Percentiles rank a stretch among this genome's conserved stretches.
Conservation (phyloP, 2,329 filamentous ascomycete species). For the Cucurbitaria berberidis region DNA sequence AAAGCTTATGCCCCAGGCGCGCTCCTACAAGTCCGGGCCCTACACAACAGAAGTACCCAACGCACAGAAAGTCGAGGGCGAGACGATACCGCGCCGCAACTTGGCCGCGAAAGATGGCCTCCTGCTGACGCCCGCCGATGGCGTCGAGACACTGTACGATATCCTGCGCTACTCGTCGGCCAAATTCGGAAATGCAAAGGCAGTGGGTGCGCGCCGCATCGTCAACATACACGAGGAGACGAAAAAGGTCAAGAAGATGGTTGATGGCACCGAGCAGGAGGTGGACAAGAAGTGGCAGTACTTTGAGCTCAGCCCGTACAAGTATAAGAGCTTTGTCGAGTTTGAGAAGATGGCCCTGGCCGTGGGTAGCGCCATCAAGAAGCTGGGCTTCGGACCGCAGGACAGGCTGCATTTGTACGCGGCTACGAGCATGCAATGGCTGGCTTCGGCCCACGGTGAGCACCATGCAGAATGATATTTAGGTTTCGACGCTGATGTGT, state of each 20-base stretch:
- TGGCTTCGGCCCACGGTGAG: slow-evolving; percentile 76
- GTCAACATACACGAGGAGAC: slow-evolving; percentile 80
- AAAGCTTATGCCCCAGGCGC: slow-evolving; percentile 56
- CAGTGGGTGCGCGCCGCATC: slow-evolving; percentile 71
- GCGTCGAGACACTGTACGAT: slow-evolving; percentile 78
- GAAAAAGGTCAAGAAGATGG: slow-evolving; percentile 87
- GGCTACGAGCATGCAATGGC: slow-evolving; percentile 81
- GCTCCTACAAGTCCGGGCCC: slow-evolving; percentile 67
- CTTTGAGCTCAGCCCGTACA: slow-evolving; percentile 81
- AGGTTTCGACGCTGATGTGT: slow-evolving; percentile 13
- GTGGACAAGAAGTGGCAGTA: slow-evolving; percentile 92
- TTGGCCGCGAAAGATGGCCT: slow-evolving; percentile 73
- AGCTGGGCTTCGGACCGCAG: slow-evolving; percentile 70
- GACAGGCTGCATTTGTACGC: slow-evolving; percentile 83
- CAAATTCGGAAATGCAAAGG: slow-evolving; percentile 60
- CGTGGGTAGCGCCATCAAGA: slow-evolving; percentile 74
- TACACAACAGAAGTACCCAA: slow-evolving; percentile 77
- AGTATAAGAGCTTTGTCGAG: slow-evolving; percentile 78
- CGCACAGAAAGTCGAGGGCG: slow-evolving; percentile 72
- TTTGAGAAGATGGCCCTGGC: slow-evolving; percentile 74
- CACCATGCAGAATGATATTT: slow-evolving; percentile 1
- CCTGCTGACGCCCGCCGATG: slow-evolving; percentile 67
- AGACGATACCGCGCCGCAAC: slow-evolving; percentile 83
- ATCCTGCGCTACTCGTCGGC: slow-evolving; percentile 73
- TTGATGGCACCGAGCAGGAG: slow-evolving; percentile 79